Percentiles rank a stretch among this genome's conserved stretches.
phyloP scores from a whole-genome alignment of 805 yeast genomes.

The Candida chauliodis region DNA sequence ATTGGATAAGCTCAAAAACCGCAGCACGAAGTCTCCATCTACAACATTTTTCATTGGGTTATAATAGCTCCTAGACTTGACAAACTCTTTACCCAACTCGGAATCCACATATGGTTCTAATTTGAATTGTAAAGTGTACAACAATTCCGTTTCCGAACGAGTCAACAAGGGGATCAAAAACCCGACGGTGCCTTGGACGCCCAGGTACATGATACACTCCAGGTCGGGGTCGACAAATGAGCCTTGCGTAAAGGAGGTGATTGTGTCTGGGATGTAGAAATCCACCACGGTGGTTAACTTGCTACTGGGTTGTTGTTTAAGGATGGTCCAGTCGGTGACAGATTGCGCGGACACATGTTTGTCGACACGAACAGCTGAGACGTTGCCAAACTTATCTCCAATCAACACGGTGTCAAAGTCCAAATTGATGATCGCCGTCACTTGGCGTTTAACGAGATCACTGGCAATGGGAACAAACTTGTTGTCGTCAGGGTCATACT shows the following conservation, averaged over 20 bases:
- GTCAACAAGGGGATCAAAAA: constrained; percentile 64
- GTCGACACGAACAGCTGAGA: constrained; percentile 64
- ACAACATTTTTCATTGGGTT: constrained; percentile 73
- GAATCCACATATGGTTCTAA: constrained; percentile 32
- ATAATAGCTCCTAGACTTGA: constrained; percentile 71
- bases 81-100: constrained; percentile 63
- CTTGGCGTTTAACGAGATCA: constrained; percentile 65
- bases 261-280: constrained; percentile 67
- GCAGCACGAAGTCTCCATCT: constrained; percentile 86
- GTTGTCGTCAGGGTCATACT: constrained; percentile 46
- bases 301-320: constrained; percentile 41
- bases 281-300: constrained; percentile 53
- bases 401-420: constrained; percentile 77
- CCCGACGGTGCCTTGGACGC: constrained; percentile 82
- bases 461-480: constrained; percentile 63
- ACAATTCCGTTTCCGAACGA: constrained; percentile 56
- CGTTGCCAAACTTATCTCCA: constrained; percentile 85
- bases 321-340: constrained; percentile 45
- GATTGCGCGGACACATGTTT: constrained; percentile 43
- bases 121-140: constrained; percentile 50
- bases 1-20: constrained; percentile 36
- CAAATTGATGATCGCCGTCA: constrained; percentile 55
- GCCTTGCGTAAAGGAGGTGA: constrained; percentile 57
- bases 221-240: constrained; percentile 53
- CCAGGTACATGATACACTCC: constrained; percentile 65